Evolutionary conservation across 371 early-diverging fungal genomes (phyloP), one percentile per base, ranked within the genome.

Genomic region (Rhizopus delemar): DNA sequence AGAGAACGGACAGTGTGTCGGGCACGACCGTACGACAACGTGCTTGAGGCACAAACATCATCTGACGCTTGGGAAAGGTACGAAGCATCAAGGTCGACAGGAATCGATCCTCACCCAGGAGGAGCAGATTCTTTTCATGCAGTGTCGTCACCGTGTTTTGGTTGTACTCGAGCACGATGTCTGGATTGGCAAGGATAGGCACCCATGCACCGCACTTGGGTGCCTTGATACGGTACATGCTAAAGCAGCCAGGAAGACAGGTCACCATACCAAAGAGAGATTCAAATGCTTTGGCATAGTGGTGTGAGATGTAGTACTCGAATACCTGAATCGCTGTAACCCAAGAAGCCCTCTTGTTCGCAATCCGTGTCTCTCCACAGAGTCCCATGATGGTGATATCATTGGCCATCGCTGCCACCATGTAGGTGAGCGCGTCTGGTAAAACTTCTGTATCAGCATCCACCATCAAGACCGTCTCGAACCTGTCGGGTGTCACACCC

Each of bases 281-380:
- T 73, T 98, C 99, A 69, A 98, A 98, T 1, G 93, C 90, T 66
- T 98, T 98, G 39, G 89, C 88, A 50, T 95, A 86, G 71, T 97
- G 97, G 73, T 98, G 99, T 22, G 92, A 92, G 45, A 95, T 90
- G 68, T 95, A 95, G 80, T 98, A 98, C 77, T 98, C 99, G 77
- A 95, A 98, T 8, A 88, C 96, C 71, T 80, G 79, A 53, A 80
- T 81, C n/a, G 78, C 77, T 13, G 81, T 77, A 5, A 81, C 78
- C 78, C 78, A 93, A 36, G 86, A 83, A 35, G 81, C 60, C 32
- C 77, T 71, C 70, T 92, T 90, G 77, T 93, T 94, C 13, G 90
- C 92, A 60, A 94, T 88, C 68, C 87, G 83, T 2, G 93, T 93
- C 72, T 93, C 93, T 33, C 93, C 93, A 65, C 94, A 93, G 9